Percentiles rank a stretch among this genome's conserved stretches.
These are phyloP conservation scores for Dactylorhiza incarnata DNA, from an alignment of 106 monocot species.

Conservation along the genomic window DNA sequence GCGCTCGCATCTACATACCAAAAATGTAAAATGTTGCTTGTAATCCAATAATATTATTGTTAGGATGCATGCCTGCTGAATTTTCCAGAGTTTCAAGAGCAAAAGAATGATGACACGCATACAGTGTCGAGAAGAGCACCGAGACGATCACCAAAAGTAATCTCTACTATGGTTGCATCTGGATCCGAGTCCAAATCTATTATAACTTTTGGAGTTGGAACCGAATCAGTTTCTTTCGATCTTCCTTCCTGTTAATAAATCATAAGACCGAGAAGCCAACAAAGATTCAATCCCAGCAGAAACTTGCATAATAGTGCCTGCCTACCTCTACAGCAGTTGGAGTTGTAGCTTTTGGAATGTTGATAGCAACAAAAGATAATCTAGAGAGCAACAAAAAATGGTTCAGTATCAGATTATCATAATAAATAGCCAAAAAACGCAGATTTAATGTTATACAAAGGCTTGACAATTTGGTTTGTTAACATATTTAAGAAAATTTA, in stretches of 20 bases:
- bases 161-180: slow-evolving; percentile 82
- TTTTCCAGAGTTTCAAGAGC: not conserved
- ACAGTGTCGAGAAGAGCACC: slow-evolving; percentile 97
- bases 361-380: slow-evolving; percentile 31
- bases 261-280: slow-evolving; percentile 3
- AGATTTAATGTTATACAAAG: not conserved
- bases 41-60: not conserved
- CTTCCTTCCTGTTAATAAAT: slow-evolving; percentile 45
- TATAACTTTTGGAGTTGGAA: slow-evolving; percentile 89
- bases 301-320: not conserved
- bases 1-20: slow-evolving; percentile 64
- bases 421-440: not conserved
- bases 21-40: not conserved
- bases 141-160: slow-evolving; percentile 94
- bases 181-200: slow-evolving; percentile 97
- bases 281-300: not conserved
- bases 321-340: slow-evolving; percentile 71
- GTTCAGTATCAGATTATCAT: not conserved
- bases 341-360: slow-evolving; percentile 43
- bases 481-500: too few relatives aligned
- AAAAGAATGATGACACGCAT: slow-evolving; percentile 10
- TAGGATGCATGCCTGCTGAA: not conserved
- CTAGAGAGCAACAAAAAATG: slow-evolving; percentile 14
- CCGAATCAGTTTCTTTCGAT: slow-evolving; percentile 38
- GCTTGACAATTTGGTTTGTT: too few relatives aligned